Evolutionary conservation across 164 flowering plant species (phyloP).

Genomic region (Chimonanthus praecox): DNA sequence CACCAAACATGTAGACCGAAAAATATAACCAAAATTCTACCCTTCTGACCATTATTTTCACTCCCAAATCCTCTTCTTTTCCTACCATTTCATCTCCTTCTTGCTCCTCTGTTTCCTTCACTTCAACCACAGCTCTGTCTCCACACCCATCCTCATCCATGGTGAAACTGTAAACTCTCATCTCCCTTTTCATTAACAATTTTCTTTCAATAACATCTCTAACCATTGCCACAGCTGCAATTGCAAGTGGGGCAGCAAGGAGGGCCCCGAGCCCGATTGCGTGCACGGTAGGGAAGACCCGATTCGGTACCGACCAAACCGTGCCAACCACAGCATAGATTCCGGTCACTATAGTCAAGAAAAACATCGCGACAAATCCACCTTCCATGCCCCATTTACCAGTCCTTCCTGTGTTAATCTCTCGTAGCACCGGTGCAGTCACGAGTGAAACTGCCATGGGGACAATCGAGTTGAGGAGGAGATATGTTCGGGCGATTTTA

Average conservation of each 20-base stretch:
- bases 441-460: conserved; percentile 41
- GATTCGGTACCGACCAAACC: neutral
- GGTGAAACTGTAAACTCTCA: conserved; percentile 1
- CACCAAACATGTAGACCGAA: conserved; percentile 62
- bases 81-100: neutral
- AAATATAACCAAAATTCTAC: conserved; percentile 88
- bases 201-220: conserved; percentile 13
- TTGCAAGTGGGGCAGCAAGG: conserved; percentile 6
- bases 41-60: conserved; percentile 47
- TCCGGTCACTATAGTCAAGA: conserved; percentile 12
- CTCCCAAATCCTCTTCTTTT: conserved; percentile 56
- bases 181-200: conserved; percentile 3
- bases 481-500: conserved; percentile 29
- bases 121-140: neutral
- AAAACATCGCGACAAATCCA: conserved; percentile 43
- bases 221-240: neutral
- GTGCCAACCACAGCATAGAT: conserved; percentile 9
- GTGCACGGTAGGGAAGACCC: neutral
- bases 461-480: conserved; percentile 50
- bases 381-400: conserved; percentile 4
- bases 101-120: neutral
- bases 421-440: conserved; percentile 34
- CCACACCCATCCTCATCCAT: neutral
- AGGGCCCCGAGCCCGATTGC: conserved; percentile 9
- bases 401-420: conserved; percentile 2